phyloP scores from a whole-genome alignment of 208 protist species.

The Spongospora subterranea region DNA sequence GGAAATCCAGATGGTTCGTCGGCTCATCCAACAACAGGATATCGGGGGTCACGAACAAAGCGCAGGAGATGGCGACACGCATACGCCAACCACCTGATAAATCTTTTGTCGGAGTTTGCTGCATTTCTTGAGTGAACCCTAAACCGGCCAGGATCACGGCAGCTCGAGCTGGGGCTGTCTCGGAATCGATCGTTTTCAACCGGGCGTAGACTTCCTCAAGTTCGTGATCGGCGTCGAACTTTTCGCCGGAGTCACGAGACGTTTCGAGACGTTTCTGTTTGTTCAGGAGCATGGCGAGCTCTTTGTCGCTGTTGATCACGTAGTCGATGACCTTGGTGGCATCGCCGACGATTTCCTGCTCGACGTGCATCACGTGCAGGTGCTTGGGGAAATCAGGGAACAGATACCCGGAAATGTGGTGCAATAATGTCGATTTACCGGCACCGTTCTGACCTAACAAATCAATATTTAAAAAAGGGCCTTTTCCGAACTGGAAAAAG shows the following conservation, averaged over 20 bases:
- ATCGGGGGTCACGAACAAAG: conserved; percentile 66
- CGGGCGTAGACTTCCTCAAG: conserved; percentile 16
- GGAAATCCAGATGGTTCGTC: conserved; percentile 65
- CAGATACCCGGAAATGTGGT: conserved; percentile 45
- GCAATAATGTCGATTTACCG: conserved; percentile 63
- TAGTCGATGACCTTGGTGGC: conserved; percentile 52
- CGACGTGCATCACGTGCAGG: conserved; percentile 62
- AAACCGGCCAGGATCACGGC: conserved; percentile 61
- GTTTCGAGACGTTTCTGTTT: conserved; percentile 22
- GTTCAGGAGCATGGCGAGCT: conserved; percentile 12
- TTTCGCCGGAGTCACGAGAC: background rate
- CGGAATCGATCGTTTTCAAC: conserved; percentile 9
- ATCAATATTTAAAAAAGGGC: background rate
- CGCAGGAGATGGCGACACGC: conserved; percentile 67
- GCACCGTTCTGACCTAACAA: conserved; percentile 55
- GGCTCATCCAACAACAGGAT: conserved; percentile 63
- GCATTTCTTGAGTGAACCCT: conserved; percentile 62
- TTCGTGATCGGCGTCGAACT: conserved; percentile 2
- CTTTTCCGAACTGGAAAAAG: background rate
- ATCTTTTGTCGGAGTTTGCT: conserved; percentile 42
- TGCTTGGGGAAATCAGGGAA: conserved; percentile 60
- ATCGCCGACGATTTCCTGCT: conserved; percentile 58
- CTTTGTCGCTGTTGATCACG: background rate
- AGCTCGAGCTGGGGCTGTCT: conserved; percentile 14
- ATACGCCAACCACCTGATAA: conserved; percentile 69